Evolutionary conservation across 208 protist species (phyloP), one percentile per base, ranked within the genome.

Genomic region (Porcisia hertigi): DNA sequence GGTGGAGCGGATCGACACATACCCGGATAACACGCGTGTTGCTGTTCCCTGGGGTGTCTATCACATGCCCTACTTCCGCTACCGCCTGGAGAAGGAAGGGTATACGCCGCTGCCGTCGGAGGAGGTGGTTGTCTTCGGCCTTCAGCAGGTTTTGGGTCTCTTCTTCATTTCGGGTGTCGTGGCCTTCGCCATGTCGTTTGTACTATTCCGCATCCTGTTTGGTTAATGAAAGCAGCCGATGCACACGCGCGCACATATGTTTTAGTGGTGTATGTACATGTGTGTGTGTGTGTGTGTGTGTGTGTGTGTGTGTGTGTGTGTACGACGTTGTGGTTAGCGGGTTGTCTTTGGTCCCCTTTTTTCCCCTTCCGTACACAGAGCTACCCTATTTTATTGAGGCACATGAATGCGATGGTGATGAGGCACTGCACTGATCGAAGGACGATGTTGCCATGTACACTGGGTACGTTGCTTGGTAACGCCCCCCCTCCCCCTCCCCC

Each of bases 31-130:
- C 59, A 93, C 84, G 2, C 77, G 82, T 1, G 86, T 92, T 20
- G 86, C 75, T 20, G 85, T 91, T 45, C 90, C 92, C 16, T 96
- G 92, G 91, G 89, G 90, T 23, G 89, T 96, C 54, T 96, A 94
- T 45, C 92, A 96, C 79, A 87, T 94, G 64, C 89, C 88, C 18
- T 96, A 96, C 82, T 93, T 96, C 73, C 87, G 83, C 69, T 89
- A 96, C 60, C 87, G 84, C 12, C 79, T 96, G 34, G 76, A 81
- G 58, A 84, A 88, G 67, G 77, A 93, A 45, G 92, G 92, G 65
- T 96, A 88, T 73, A 60, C 55, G 14, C 74, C 83, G 39, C 75
- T 86, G 69, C 80, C 71, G 16, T 83, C 81, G 57, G 89, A 95
- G 78, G 82, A 90, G 73, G 74, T 95, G 45, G 84, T 88, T 20